phyloP scores from a whole-genome alignment of 2,329 filamentous ascomycete genomes.

The Pyrenophora seminiperda region DNA sequence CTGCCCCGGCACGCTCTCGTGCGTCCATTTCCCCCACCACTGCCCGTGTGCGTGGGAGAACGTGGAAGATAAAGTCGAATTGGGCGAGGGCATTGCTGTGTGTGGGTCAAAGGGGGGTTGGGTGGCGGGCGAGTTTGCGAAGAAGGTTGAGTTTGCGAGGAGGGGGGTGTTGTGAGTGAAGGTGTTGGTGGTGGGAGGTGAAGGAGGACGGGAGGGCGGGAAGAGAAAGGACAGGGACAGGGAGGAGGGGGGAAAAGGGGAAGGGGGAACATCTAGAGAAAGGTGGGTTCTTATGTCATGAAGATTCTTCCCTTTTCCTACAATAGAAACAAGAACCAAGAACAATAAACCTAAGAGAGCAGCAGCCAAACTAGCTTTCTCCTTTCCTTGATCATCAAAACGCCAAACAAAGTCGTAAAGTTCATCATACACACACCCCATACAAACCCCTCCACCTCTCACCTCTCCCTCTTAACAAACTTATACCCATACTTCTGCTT shows the following conservation, averaged over 20 bases:
- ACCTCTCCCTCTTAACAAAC: slow-evolving; percentile 26
- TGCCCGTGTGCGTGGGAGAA: slow-evolving; percentile 84
- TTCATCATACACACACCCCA: background rate
- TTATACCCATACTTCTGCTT: slow-evolving; percentile 39
- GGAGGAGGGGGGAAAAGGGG: no score
- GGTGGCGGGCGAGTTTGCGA: slow-evolving; percentile 70
- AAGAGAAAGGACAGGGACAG: no score
- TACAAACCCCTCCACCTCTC: background rate
- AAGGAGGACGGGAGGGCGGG: background rate
- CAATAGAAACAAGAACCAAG: no score
- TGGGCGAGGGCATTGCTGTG: slow-evolving; percentile 73
- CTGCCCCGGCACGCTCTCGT: slow-evolving; percentile 90
- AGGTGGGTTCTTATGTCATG: no score
- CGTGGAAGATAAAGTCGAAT: slow-evolving; percentile 69
- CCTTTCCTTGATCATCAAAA: no score
- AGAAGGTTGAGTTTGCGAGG: slow-evolving; percentile 79
- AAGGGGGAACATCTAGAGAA: no score
- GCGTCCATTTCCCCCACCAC: slow-evolving; percentile 95
- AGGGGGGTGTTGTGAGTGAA: slow-evolving; percentile 69
- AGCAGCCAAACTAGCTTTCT: no score
- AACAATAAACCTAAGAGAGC: no score
- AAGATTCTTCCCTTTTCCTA: no score
- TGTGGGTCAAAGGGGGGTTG: slow-evolving; percentile 79
- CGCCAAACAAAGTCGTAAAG: background rate
- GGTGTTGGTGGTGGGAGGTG: background rate